Base-by-base conservation (phyloP, 257 asterid genomes). In the Petrea volubilis region DNA sequence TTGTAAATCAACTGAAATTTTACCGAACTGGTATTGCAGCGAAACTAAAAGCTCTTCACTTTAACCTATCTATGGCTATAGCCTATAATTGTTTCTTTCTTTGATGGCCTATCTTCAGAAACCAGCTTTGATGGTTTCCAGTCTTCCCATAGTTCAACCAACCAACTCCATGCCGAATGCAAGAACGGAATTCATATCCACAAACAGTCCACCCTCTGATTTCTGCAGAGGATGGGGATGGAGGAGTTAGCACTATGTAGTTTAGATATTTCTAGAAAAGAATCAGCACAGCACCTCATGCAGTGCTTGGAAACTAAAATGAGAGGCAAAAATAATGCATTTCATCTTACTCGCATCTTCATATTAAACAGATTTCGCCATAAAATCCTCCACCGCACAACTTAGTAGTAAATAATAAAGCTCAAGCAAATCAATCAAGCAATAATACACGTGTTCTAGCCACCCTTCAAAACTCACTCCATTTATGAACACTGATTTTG, bases 111-210 rank as follows among this genome's bases (percentile, higher is more conserved):
- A 64, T 92, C 99, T 76, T 95, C 99, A 17, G 86, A 79, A 68
- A 78, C 83, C 10, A 82, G 79, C 87, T 90, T 91, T 63, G 90
- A 8, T 98, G 91, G 61, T 95, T 80, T 66, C 96, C 92, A 4
- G 91, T 83, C 88, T 95, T 95, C 84, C 83, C 94, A 71, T 79
- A 92, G 86, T 95, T 95, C 99, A 95, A 10, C 74, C 82, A 36
- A 88, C 97, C 74, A 77, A 90, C 64, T 92, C 98, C 91, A 84
- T 90, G 62, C 99, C 99, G 68, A 92, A 95, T 49, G 97, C 99
- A 28, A 95, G 88, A 86, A 95, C 90, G 0, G 94, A 70, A 78
- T 77, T 82, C 99, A 95, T 88, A 78, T 95, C 99, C 71, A 95
- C 92, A 66, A 81, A 95, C 43, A 95, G 78, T 18, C 99, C 98